Base-by-base conservation (phyloP, 345 rosid genomes). In the Salix viminalis region DNA sequence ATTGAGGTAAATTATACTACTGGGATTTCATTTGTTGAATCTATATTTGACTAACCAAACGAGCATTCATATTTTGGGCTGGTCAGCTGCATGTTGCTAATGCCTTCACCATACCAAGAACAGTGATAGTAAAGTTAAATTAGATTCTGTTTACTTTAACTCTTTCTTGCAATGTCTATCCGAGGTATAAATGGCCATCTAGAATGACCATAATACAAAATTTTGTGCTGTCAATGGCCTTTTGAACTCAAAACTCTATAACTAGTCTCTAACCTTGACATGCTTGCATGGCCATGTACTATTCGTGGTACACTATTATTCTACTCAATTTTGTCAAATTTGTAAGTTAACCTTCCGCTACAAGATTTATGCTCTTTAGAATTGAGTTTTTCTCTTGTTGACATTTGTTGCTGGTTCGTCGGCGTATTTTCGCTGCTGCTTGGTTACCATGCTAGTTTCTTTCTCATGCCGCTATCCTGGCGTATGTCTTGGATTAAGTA, bases 1-100 rank as follows among this genome's bases (percentile, higher is more conserved):
- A 92, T 96, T 64, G 96, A 91, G 98, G 97, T 96, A 84, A 56
- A 42, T 73, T 69, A 11, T 42, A 21, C 39, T 18, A 34, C 62
- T 23, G 24, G 41, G 23, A 24, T 73, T 73, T 67, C 12, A 46
- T 58, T 23, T 10, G 28, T 10, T 67, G 24, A 67, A 67, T 67
- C 46, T 37, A 19, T 67, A 37, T 67, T 18, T 18, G 24, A 10
- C 11, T 14, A 67, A 67, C 1, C 44, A 7, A 9, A 7, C 12
- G 24, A 66, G 32, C 32, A 30, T 50, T 16, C 32, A 28, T 11
- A 10, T 30, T 24, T 11, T 46, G 24, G 73, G 18, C n/a, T 46
- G n/a, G 26, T 48, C 41, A 24, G n/a, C 28, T 67, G 37, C 41
- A n/a, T 67, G 42, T 8, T 39, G 42, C 28, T 24, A 67, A 67